A percentile compares a stretch with the other conserved stretches of the same genome.
These are phyloP conservation scores for Coniochaeta ligniaria DNA, from an alignment of 2,329 filamentous ascomycete genomes.

Conservation along the genomic window DNA sequence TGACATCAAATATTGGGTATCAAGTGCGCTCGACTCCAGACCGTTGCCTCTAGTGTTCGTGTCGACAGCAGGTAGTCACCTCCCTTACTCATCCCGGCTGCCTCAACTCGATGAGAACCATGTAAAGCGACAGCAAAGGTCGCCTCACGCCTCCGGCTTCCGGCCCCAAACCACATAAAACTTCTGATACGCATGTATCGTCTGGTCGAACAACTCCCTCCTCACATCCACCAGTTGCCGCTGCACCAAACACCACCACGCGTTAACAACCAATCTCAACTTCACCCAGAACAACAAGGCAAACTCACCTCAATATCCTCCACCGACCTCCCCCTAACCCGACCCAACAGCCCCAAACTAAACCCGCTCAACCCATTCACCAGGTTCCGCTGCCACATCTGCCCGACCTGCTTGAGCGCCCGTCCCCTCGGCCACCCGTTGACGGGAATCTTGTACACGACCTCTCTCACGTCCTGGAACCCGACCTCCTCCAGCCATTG, in stretches of 20 bases:
- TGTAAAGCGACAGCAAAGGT: not conserved
- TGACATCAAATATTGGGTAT: not conserved
- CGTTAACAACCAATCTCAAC: no score
- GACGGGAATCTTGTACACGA: slow-evolving; percentile 22
- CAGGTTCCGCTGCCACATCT: slow-evolving; percentile 20
- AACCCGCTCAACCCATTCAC: slow-evolving; percentile 22
- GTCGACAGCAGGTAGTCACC: no score
- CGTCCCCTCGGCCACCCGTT: slow-evolving; percentile 23
- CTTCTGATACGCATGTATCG: slow-evolving; percentile 40
- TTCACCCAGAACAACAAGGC: not conserved
- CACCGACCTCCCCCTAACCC: slow-evolving; percentile 29
- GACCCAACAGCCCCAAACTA: slow-evolving; percentile 19
- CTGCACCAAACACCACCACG: slow-evolving; percentile 16
- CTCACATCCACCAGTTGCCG: slow-evolving; percentile 42
- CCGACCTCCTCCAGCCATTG: slow-evolving; percentile 18
- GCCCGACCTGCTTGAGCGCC: slow-evolving; percentile 21
- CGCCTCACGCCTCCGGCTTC: slow-evolving; percentile 28
- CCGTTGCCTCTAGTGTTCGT: no score
- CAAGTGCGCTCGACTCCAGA: not conserved
- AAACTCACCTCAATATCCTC: slow-evolving; percentile 41
- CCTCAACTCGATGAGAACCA: no score
- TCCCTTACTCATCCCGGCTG: not conserved
- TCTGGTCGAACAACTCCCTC: slow-evolving; percentile 35
- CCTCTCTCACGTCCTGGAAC: slow-evolving; percentile 22
- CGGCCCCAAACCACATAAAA: slow-evolving; percentile 44